Percentiles rank a stretch among this genome's conserved stretches.
Conservation (phyloP, 139 green algal genomes). For the Asterochloris sp. region DNA sequence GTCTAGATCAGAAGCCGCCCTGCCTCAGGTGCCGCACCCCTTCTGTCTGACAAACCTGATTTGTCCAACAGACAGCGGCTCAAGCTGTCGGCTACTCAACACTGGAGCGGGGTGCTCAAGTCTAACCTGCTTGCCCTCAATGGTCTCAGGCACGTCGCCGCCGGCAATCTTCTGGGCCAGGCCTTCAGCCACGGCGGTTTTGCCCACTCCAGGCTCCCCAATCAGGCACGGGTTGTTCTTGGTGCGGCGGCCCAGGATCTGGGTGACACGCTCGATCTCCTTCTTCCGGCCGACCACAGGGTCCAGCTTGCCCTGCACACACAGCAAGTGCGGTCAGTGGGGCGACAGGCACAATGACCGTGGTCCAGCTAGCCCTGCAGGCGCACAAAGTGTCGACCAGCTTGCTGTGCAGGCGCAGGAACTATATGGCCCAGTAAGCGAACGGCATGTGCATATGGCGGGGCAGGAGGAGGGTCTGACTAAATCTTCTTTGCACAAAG, state of each 20-base stretch:
- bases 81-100: neutral
- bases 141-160: constrained; percentile 97
- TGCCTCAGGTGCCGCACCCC: neutral
- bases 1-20: no score
- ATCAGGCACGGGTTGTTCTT: constrained; percentile 99
- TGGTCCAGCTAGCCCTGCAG: no score
- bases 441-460: no score
- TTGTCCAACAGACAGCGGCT: neutral
- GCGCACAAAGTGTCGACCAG: no score
- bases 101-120: neutral
- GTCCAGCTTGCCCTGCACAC: constrained; percentile 93
- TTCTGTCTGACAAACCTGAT: neutral
- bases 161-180: constrained; percentile 92
- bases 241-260: constrained; percentile 96
- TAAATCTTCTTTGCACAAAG: no score
- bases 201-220: constrained; percentile 97
- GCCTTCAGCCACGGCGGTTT: constrained; percentile 98
- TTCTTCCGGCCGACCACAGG: constrained; percentile 92
- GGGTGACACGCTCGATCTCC: constrained; percentile 98
- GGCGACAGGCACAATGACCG: no score
- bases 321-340: no score
- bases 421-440: no score
- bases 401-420: no score
- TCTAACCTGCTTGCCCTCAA: constrained; percentile 96
- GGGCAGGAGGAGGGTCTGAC: no score